Base-by-base conservation (phyloP, 495 filamentous ascomycete genomes). In the Venustampulla echinocandica region DNA sequence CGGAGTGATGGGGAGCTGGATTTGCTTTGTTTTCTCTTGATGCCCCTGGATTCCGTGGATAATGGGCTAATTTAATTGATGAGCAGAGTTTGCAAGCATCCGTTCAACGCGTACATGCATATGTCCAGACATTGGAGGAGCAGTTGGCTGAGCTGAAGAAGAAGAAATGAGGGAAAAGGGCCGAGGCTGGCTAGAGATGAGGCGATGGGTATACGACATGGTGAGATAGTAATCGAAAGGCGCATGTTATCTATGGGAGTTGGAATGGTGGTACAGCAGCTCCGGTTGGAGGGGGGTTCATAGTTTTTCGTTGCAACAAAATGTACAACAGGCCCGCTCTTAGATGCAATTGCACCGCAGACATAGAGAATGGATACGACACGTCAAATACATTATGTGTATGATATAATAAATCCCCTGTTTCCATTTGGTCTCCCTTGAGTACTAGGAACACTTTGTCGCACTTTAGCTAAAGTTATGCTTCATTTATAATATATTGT, bases 51-150 rank as follows among this genome's bases (percentile, higher is more conserved):
- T 7, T 30, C n/a, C n/a, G 27, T 7, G 27, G 27, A 30, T 7
- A n/a, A 7, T n/a, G n/a, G 7, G 27, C 27, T 30, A 30, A 30
- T n/a, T 30, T 55, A 53, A 61, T 45, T 43, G 42, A 47, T 43
- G 30, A 25, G 54, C 57, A 98, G 92, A 79, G 84, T 53, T 73
- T 98, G 44, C 92, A 96, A 76, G 71, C 77, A 36, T 84, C 90
- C 42, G 88, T 93, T 30, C 80, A 89, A 55, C 79, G 85, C 61
- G 75, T 96, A 59, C 86, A 90, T 64, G 72, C 73, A 23, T 94
- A 96, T 58, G 78, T 96, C 39, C 73, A 73, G 42, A 77, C 77
- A 28, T 69, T 98, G 34, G 92, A 98, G 69, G 74, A 86, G 47
- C 88, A 84, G 66, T 71, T 95, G 52, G 81, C 85, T 53, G 66